phyloP scores from a whole-genome alignment of 1,284 basidiomycete genomes.

The Rhodotorula sp. region DNA sequence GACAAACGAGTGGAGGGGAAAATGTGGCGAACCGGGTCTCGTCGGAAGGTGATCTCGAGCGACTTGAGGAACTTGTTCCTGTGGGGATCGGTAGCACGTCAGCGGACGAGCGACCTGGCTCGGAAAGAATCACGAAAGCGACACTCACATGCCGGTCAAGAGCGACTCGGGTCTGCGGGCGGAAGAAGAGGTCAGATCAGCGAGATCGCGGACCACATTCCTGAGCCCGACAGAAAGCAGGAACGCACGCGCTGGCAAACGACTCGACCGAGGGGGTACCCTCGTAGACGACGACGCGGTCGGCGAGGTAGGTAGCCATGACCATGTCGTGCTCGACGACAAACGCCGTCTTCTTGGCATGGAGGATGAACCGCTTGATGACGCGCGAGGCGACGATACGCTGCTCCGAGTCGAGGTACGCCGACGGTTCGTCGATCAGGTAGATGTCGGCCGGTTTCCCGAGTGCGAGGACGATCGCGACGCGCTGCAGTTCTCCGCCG shows the following conservation, averaged over 20 bases:
- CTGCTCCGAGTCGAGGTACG: conserved; percentile 95
- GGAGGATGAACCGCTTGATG: conserved; percentile 94
- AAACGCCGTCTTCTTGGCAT: conserved; percentile 93
- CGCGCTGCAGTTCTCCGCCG: conserved; percentile 92
- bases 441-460: conserved; percentile 79
- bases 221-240: too few relatives aligned
- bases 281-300: conserved; percentile 78
- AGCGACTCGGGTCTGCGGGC: conserved; percentile 5
- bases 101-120: too few relatives aligned
- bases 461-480: conserved; percentile 77
- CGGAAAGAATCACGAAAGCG: not conserved
- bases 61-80: conserved; percentile 85
- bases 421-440: conserved; percentile 67
- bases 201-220: conserved; percentile 7
- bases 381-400: conserved; percentile 96
- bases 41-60: conserved; percentile 90
- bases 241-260: conserved; percentile 34
- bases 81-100: conserved; percentile 50
- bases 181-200: not conserved
- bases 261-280: conserved; percentile 35
- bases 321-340: conserved; percentile 98
- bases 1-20: too few relatives aligned
- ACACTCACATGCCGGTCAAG: conserved; percentile 4
- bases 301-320: conserved; percentile 85
- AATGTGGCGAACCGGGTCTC: conserved; percentile 62